Evolutionary conservation across 164 flowering plant genomes (phyloP), one percentile per base, ranked within the genome.

Genomic region (Sextonia rubra): DNA sequence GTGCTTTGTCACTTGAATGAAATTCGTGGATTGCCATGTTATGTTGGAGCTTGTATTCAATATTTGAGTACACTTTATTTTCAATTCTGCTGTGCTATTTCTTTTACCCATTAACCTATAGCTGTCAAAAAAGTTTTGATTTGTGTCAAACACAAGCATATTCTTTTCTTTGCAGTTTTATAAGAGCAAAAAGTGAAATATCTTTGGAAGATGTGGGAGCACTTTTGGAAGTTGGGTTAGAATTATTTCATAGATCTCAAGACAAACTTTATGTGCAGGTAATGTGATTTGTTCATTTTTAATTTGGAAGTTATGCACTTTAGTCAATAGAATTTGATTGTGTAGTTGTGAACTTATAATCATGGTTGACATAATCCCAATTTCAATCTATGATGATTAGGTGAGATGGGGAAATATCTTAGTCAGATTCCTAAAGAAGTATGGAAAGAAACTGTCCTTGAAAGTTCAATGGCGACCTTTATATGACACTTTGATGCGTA

Each of bases 361-460:
- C 70, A 48, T 7, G 47, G 20, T 63, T 73, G 47, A 26, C 29
- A 69, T 32, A 60, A 62, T 75, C 71, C 14, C 60, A 65, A 26
- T 18, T 37, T 61, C 67, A 5, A 2, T 77, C 71, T 73, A 4
- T 74, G 72, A 65, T 79, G 66, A 79, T 81, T 82, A 95, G 99
- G 97, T 89, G 77, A 93, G 97, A 86, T 95, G 99, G 99, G 99
- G 97, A 75, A 87, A 84, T 78, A 49, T 89, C 22, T 73, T 95
- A 73, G 92, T 85, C 73, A 87, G 80, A 74, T 29, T 93, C 77
- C 83, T 95, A 47, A 91, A 87, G 69, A 90, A 91, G 84, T 85
- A 88, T 73, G 81, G 90, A 48, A 93, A 86, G 81, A 86, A 88
- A 79, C 72, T 95, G 81, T 78, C 92, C 60, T 76, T 95, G 81